Base-by-base conservation (phyloP, 305 asterid genomes). In the Fraxinus velutina region DNA sequence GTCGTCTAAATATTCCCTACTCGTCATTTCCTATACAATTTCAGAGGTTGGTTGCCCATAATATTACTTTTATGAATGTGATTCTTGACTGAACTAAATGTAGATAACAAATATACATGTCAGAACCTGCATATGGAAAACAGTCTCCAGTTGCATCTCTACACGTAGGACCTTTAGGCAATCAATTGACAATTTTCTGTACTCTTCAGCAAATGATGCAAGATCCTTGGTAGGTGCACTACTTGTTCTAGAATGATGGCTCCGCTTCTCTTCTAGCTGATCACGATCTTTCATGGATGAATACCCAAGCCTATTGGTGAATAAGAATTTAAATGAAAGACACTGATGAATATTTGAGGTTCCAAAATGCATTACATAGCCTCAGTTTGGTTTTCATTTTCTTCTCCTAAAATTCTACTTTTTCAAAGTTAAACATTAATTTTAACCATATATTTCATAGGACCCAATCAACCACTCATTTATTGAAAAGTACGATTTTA, bases 121-220 rank as follows among this genome's bases (percentile, higher is more conserved):
- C 75, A 88, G 83, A 78, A 96, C 99, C 97, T 96, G 99, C 92
- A 96, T 87, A 86, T 91, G 98, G 84, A 92, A 96, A 88, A 96
- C 88, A 78, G 98, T 94, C 89, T 96, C 98, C 90, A 96, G 80
- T 86, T 90, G 97, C 99, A 94, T 96, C 90, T 96, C 99, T 44
- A 96, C 87, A 12, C 97, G 96, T 77, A 96, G 93, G 91, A 96
- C 98, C 90, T 96, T 96, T 73, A 96, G 96, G 90, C 99, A 96
- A 87, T 96, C 99, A 85, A 92, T 87, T 74, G 99, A 97, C 84
- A 96, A 86, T 86, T 92, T 96, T 83, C 97, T 92, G 79, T 96
- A 96, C 44, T 96, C 99, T 84, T 94, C 99, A 82, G 98, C 98
- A 89, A 90, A 94, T 84, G 98, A 90, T 75, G 90, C 87, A 81